Evolutionary conservation across 2,329 filamentous ascomycete species (phyloP), one percentile per base, ranked within the genome.

Genomic region (Fusarium papillatum): DNA sequence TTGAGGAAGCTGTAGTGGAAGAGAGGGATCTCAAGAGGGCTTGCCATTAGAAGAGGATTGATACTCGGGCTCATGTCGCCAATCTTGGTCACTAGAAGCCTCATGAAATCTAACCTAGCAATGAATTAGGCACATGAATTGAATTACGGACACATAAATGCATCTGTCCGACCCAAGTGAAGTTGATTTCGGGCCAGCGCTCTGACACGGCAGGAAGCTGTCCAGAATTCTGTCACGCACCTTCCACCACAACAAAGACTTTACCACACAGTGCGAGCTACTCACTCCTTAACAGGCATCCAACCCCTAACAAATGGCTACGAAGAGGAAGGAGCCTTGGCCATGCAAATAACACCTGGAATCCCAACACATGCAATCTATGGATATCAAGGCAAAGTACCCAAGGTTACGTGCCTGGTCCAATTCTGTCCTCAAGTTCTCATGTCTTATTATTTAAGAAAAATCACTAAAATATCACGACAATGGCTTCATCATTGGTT

Each of bases 1-100:
- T 69, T 38, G 13, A 50, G 19, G 67, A 69, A 48, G 50, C 29
- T 65, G 62, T 39, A 19, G 5, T 66, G 8, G 36, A 66, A 29
- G 62, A 61, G 62, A 66, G 61, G 50, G 67, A 69, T 53, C 50
- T 69, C 7, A 66, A 69, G 62, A 63, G 11, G 50, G 26, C 50
- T 19, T 55, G 50, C 14, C 17, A 19, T 29, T 50, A 50, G 50
- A 55, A 17, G 9, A 31, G 26, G 14, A 50, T 50, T 26, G 16
- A 26, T 9, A 26, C 14, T 50, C 24, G 22, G 17, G 46, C 46
- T 48, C 46, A 48, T 17, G 14, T 17, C 22, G 24, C 14, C 46
- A 48, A 48, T 48, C 14, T 26, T 26, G 46, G 9, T 16, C 4
- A 11, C 24, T 26, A 50, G 14, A 26, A 10, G 6, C 5, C 8